Evolutionary conservation across 2,329 filamentous ascomycete species (phyloP).

Genomic region (Cladobotryum protrusum): DNA sequence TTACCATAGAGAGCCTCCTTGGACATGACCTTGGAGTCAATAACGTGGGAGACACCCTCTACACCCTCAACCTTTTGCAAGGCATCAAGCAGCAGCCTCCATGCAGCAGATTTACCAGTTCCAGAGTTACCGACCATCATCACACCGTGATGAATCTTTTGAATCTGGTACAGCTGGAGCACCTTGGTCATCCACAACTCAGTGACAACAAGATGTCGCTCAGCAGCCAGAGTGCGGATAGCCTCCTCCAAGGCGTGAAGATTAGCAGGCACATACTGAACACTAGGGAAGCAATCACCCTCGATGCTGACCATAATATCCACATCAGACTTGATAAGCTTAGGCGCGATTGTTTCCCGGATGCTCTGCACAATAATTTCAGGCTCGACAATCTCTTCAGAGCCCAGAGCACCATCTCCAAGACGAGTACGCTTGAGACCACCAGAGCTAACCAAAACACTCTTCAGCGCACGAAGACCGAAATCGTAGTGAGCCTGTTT

Average conservation of each 20-base stretch:
- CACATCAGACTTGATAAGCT: constrained; percentile 88
- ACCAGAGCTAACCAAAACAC: constrained; percentile 95
- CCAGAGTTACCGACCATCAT: constrained; percentile 99
- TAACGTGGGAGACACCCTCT: constrained; percentile 94
- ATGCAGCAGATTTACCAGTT: constrained; percentile 93
- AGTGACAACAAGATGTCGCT: constrained; percentile 81
- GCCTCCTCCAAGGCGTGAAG: constrained; percentile 72
- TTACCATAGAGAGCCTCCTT: constrained; percentile 97
- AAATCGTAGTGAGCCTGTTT: constrained; percentile 99
- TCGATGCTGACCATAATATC: constrained; percentile 84
- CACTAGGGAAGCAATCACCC: constrained; percentile 78
- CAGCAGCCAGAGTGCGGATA: constrained; percentile 74
- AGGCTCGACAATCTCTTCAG: constrained; percentile 75
- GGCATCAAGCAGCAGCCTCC: constrained; percentile 87
- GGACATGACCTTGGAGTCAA: constrained; percentile 99
- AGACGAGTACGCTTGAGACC: constrained; percentile 85
- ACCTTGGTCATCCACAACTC: constrained; percentile 98
- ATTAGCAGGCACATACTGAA: constrained; percentile 87
- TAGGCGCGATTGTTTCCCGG: constrained; percentile 95
- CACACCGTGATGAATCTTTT: constrained; percentile 95
- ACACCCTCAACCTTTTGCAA: constrained; percentile 84
- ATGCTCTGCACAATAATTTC: constrained; percentile 99
- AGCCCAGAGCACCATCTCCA: constrained; percentile 46
- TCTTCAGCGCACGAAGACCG: constrained; percentile 93
- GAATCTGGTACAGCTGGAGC: constrained; percentile 95